Conservation (phyloP, 2,329 filamentous ascomycete species). For the Colletotrichum echinochloae region DNA sequence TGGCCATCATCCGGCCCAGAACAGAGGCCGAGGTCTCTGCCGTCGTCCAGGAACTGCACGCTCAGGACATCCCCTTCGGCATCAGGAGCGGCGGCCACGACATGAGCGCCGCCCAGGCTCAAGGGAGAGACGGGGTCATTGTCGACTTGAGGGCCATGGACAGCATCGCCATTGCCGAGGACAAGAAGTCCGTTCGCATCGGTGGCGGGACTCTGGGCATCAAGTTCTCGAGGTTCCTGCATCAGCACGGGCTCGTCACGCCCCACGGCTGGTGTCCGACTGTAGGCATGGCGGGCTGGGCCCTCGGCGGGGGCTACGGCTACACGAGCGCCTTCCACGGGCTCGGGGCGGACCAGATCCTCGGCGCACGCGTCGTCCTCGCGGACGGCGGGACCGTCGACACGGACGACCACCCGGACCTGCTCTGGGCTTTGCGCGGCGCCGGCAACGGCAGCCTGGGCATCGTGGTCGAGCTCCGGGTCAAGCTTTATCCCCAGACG, state of each 20-base stretch:
- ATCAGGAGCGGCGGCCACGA: constrained; percentile 41
- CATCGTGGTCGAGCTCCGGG: constrained; percentile 53
- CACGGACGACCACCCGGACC: constrained; percentile 47
- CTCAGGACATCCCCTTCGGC: constrained; percentile 31
- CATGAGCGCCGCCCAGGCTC: constrained; percentile 6
- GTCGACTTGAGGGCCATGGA: constrained; percentile 41
- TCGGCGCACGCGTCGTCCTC: constrained; percentile 54
- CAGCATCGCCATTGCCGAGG: constrained; percentile 25
- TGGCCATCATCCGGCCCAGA: constrained; percentile 26
- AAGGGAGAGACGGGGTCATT: constrained; percentile 34
- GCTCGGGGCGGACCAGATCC: constrained; percentile 53
- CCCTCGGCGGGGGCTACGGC: constrained; percentile 51
- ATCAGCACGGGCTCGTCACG: constrained; percentile 25
- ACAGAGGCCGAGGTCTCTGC: constrained; percentile 25
- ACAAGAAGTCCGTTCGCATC: constrained; percentile 34
- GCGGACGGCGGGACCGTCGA: constrained; percentile 51
- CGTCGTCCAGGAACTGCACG: constrained; percentile 1
- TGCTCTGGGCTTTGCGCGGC: constrained; percentile 54
- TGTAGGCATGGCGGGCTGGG: constrained; percentile 52
- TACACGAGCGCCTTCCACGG: constrained; percentile 48
- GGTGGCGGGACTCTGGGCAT: constrained; percentile 39
- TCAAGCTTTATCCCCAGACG: constrained; percentile 52
- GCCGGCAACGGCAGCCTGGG: constrained; percentile 53
- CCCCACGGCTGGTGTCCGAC: constrained; percentile 31
- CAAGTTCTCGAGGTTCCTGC: constrained; percentile 35